Evolutionary conservation across 2,329 filamentous ascomycete species (phyloP).

Genomic region (Colletotrichum coccodes): DNA sequence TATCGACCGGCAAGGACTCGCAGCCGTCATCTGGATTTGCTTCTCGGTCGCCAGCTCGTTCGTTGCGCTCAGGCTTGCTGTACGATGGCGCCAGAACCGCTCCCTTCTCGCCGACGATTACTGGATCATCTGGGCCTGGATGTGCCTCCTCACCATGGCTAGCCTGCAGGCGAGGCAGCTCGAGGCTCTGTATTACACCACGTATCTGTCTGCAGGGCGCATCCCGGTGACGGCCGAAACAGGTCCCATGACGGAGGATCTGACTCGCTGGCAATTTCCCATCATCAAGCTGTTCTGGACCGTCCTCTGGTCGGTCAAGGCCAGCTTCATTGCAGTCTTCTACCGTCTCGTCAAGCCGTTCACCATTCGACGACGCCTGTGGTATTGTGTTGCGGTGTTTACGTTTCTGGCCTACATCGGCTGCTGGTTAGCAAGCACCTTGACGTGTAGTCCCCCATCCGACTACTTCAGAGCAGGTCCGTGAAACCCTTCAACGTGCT

Average conservation of each 20-base stretch:
- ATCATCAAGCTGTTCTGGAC: conserved; percentile 39
- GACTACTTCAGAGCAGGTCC: conserved; percentile 33
- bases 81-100: conserved; percentile 38
- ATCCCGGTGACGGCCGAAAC: conserved; percentile 24
- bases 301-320: conserved; percentile 39
- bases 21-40: conserved; percentile 43
- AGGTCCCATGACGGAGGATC: conserved; percentile 5
- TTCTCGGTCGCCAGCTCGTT: conserved; percentile 41
- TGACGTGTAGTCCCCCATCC: conserved; percentile 33
- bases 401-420: conserved; percentile 34
- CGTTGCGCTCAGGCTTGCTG: conserved; percentile 38
- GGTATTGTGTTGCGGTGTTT: conserved; percentile 35
- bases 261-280: conserved; percentile 36
- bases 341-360: conserved; percentile 34
- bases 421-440: conserved; percentile 30
- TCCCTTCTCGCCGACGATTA: conserved; percentile 41
- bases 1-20: conserved; percentile 32
- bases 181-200: conserved; percentile 35
- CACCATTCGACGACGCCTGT: conserved; percentile 28
- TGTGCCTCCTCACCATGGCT: conserved; percentile 37
- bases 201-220: conserved; percentile 30
- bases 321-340: conserved; percentile 38
- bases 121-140: conserved; percentile 43
- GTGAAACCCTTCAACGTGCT: neutral
- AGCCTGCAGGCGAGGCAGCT: conserved; percentile 36